These are phyloP conservation scores for Melanomma pulvis-pyrius DNA, from an alignment of 495 filamentous ascomycete species.

Conservation along the genomic window DNA sequence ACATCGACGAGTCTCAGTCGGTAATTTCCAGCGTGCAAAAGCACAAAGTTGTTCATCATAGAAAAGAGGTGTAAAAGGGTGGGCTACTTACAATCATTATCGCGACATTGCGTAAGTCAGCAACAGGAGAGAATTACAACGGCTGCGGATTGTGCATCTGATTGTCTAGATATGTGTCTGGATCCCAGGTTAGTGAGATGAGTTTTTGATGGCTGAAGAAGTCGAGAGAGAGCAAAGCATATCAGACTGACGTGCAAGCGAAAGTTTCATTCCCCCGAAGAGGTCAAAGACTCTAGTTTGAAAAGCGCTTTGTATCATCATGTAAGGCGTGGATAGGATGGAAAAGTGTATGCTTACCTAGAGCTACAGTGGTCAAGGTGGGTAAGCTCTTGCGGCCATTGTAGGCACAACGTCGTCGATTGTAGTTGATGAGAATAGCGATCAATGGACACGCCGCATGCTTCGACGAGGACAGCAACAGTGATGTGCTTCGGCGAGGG, in stretches of 20 bases:
- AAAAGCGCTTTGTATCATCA: slow-evolving; percentile 76
- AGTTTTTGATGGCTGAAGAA: not conserved
- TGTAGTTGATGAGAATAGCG: not conserved
- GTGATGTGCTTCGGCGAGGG: not conserved
- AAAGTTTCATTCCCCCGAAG: slow-evolving; percentile 81
- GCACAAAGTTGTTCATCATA: slow-evolving; percentile 80
- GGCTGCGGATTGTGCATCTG: not conserved
- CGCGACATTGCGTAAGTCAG: not conserved
- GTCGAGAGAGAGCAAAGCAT: not conserved
- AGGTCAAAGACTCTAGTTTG: slow-evolving; percentile 99
- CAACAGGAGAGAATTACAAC: not conserved
- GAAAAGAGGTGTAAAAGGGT: not conserved
- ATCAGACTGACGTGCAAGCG: slow-evolving; percentile 99
- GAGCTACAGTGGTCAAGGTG: not conserved
- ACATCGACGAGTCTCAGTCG: slow-evolving; percentile 85
- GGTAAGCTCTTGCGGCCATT: not conserved
- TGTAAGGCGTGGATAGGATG: slow-evolving; percentile 27
- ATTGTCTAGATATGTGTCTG: not conserved
- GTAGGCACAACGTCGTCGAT: not conserved
- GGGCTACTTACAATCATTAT: not conserved
- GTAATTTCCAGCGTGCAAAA: slow-evolving; percentile 99
- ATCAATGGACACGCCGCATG: not conserved
- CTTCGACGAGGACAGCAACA: not conserved
- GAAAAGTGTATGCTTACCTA: slow-evolving; percentile 11
- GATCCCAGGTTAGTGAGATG: not conserved